Evolutionary conservation across 331 rosid species (phyloP), one percentile per base, ranked within the genome.

Genomic region (Malus hybrid): DNA sequence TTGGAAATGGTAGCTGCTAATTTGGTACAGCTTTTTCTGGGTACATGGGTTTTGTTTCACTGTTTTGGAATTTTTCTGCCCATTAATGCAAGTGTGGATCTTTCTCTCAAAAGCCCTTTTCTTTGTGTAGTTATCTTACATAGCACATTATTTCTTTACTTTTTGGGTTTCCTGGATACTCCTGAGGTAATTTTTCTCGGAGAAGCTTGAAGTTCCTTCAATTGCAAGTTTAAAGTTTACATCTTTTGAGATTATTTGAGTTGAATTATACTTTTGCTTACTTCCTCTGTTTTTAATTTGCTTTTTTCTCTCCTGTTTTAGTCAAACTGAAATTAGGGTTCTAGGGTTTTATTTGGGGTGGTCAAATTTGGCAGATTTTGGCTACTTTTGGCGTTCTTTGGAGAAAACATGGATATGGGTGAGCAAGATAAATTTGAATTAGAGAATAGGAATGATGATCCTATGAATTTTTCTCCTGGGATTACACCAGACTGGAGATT

Each of bases 1-100:
- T 89, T 82, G 93, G 97, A 89, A 89, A 87, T 85, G 91, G 89
- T 82, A 82, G 88, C 95, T 88, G 82, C 79, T 84, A 81, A 79
- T 69, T 83, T 74, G 61, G 89, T 79, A 78, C 88, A 78, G 61
- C 29, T 74, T 81, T 84, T 76, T 86, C 83, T 77, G 29, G 87
- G 91, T 77, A 59, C 79, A 79, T 75, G 81, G 83, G 70, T 66
- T 52, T 79, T 78, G 69, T 73, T 80, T 70, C 73, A 15, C 59
- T 69, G 34, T 82, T 80, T 78, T 77, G 50, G 86, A 68, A 54
- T 69, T 62, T 75, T 77, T 71, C 68, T 39, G 85, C 75, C 73
- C 80, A 88, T 85, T 83, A 55, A 76, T 65, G 77, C 59, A 81
- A 74, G 46, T 54, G 83, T 74, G 48, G 4, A 73, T 70, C 74